Percentiles rank a stretch among this genome's conserved stretches.
Evolutionary conservation across 2,329 filamentous ascomycete species (phyloP).

Genomic region (Myotisia sp.): DNA sequence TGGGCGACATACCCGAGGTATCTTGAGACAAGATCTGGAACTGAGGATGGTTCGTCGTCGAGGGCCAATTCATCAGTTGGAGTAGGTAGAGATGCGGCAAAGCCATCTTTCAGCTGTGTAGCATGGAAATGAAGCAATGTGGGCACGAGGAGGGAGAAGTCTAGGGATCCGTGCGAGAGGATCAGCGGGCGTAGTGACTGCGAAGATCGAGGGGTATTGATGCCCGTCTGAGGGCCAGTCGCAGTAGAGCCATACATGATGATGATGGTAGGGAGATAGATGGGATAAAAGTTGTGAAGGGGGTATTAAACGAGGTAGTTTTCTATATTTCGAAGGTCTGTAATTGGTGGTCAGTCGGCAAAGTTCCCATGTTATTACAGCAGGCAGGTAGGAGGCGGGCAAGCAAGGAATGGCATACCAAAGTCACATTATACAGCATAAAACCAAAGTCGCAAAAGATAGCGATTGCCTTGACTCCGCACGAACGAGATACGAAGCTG

Average conservation of each 20-base stretch:
- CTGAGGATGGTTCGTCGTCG: constrained; percentile 97
- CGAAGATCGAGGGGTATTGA: constrained; percentile 88
- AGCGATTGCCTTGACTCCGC: no score
- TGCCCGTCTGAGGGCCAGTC: constrained; percentile 81
- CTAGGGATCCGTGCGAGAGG: constrained; percentile 83
- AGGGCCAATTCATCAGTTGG: constrained; percentile 95
- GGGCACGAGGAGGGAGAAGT: constrained; percentile 89
- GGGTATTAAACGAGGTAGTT: no score
- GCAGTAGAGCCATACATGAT: constrained; percentile 66
- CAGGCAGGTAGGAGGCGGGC: no score
- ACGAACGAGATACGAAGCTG: constrained; percentile 5
- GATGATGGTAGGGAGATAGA: no score
- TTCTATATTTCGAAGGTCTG: no score
- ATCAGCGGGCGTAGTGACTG: constrained; percentile 83
- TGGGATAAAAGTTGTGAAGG: no score
- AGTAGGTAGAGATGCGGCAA: constrained; percentile 67
- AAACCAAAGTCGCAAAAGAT: no score
- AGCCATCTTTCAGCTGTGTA: constrained; percentile 82
- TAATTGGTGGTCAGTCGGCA: neutral
- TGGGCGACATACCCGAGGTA: constrained; percentile 82
- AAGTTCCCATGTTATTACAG: no score
- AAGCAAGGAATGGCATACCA: no score
- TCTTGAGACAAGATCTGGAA: constrained; percentile 78
- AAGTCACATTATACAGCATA: no score
- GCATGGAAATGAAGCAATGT: constrained; percentile 94